phyloP scores from a whole-genome alignment of 805 yeast species.

The Candida nitratophila region DNA sequence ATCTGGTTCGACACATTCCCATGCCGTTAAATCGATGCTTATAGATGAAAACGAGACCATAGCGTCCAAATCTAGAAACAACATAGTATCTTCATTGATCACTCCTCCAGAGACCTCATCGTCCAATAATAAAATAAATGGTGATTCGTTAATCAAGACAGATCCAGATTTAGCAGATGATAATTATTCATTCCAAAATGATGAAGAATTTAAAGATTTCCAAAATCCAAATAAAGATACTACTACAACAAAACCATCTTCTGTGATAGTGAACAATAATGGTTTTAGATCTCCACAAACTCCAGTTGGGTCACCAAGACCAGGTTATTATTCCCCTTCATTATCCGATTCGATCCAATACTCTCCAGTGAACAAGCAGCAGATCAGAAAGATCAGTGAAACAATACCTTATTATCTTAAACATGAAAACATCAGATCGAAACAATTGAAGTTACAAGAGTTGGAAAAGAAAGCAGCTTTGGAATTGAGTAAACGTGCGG shows the following conservation, averaged over 20 bases:
- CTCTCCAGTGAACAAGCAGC: conserved; percentile 39
- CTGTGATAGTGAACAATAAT: background rate
- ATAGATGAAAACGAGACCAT: conserved; percentile 4
- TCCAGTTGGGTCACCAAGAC: conserved; percentile 1
- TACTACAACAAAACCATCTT: background rate
- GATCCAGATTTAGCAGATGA: conserved; percentile 10
- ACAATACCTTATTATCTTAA: conserved; percentile 80
- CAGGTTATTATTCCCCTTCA: conserved; percentile 15
- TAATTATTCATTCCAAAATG: conserved; percentile 16
- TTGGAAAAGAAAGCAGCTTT: conserved; percentile 71
- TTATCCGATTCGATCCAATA: conserved; percentile 8
- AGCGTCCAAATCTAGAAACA: background rate
- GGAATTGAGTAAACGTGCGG: conserved; percentile 69
- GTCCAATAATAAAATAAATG: too few relatives aligned
- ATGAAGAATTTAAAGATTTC: conserved; percentile 12
- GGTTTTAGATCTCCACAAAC: background rate
- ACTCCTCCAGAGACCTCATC: conserved; percentile 1
- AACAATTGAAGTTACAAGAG: conserved; percentile 74
- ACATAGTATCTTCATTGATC: too few relatives aligned
- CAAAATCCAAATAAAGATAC: conserved; percentile 3
- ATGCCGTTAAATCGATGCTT: conserved; percentile 6
- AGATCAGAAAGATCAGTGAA: conserved; percentile 70
- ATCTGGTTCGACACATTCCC: background rate
- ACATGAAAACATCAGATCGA: conserved; percentile 66
- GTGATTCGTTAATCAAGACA: conserved; percentile 7